These are phyloP conservation scores for Podaxis sp. DNA, from an alignment of 768 basidiomycete genomes.

Conservation along the genomic window DNA sequence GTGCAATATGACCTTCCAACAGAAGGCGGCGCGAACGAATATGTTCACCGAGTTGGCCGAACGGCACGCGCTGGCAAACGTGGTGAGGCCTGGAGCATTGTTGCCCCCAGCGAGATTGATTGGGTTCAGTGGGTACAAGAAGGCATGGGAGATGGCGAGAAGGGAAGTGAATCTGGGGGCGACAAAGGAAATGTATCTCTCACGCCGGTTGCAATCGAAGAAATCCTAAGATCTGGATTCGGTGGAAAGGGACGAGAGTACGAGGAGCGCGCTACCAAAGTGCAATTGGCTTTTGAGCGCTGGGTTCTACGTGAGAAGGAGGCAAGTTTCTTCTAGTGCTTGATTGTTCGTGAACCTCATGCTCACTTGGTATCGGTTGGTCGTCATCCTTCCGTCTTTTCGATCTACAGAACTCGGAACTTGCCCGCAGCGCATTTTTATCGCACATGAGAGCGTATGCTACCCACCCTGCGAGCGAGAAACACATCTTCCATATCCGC, in stretches of 20 bases:
- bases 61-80: conserved; percentile 95
- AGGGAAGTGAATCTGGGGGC: conserved; percentile 15
- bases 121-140: conserved; percentile 91
- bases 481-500: conserved; percentile 94
- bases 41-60: conserved; percentile 94
- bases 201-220: conserved; percentile 59
- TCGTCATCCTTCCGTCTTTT: background rate
- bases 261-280: conserved; percentile 90
- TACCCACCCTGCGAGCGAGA: conserved; percentile 93
- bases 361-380: background rate
- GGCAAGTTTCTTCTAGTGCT: conserved; percentile 33
- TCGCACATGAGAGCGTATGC: conserved; percentile 97
- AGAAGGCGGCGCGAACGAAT: conserved; percentile 94
- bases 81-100: conserved; percentile 94
- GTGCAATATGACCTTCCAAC: conserved; percentile 97
- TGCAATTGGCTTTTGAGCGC: conserved; percentile 90
- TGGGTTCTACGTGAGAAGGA: conserved; percentile 79
- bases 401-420: conserved; percentile 55
- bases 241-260: conserved; percentile 79
- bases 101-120: conserved; percentile 78
- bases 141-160: conserved; percentile 63
- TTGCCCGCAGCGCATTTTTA: conserved; percentile 82
- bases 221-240: conserved; percentile 74
- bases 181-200: conserved; percentile 40
- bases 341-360: background rate